These are phyloP conservation scores for Harrya chromipes DNA, from an alignment of 768 basidiomycete species.

Conservation along the genomic window DNA sequence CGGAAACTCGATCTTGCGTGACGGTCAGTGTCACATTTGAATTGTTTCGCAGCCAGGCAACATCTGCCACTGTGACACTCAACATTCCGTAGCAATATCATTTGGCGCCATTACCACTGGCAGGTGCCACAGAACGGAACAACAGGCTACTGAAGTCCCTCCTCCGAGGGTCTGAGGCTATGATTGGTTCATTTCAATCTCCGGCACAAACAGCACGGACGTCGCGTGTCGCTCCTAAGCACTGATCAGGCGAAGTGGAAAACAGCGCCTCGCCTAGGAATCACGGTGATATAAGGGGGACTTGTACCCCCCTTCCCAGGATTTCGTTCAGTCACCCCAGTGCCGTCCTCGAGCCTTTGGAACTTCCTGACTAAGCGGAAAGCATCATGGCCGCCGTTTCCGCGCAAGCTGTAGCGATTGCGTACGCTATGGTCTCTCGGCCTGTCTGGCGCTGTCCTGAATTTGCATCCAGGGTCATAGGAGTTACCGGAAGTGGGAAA, in stretches of 20 bases:
- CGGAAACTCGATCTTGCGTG: too few relatives aligned
- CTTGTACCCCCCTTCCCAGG: not conserved
- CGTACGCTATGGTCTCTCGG: slow-evolving; percentile 16
- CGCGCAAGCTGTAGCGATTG: slow-evolving; percentile 22
- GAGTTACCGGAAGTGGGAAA: slow-evolving; percentile 30
- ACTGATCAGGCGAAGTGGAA: slow-evolving; percentile 1
- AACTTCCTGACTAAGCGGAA: not conserved
- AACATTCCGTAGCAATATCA: too few relatives aligned
- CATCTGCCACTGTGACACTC: too few relatives aligned
- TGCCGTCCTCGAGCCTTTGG: not conserved
- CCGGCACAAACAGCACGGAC: slow-evolving; percentile 10
- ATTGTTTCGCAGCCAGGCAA: not conserved
- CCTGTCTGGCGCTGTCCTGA: slow-evolving; percentile 3
- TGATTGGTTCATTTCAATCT: slow-evolving; percentile 17
- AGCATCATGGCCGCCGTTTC: slow-evolving; percentile 11
- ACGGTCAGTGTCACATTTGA: too few relatives aligned
- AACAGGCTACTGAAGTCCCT: not conserved
- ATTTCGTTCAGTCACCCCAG: not conserved
- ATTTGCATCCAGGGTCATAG: slow-evolving; percentile 28
- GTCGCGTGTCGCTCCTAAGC: slow-evolving; percentile 16
- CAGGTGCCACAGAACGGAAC: too few relatives aligned
- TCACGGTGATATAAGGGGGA: slow-evolving; percentile 18
- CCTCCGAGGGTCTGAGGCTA: slow-evolving; percentile 15
- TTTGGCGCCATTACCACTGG: too few relatives aligned
- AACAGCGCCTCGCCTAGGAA: slow-evolving; percentile 5